phyloP scores from a whole-genome alignment of 129 eudicot genomes.

The Centella asiatica region DNA sequence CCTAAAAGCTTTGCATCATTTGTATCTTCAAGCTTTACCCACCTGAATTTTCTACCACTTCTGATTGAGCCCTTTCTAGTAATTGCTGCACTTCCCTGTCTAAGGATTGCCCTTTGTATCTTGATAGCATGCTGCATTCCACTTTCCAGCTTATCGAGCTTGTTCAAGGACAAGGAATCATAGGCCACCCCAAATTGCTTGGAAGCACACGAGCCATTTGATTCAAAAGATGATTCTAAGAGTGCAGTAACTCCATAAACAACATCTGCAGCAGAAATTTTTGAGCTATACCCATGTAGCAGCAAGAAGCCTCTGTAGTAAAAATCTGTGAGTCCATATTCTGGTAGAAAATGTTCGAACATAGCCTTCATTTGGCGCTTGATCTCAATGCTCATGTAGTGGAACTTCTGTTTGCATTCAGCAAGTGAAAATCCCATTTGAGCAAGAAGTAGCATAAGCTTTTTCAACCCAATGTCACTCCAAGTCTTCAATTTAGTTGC shows the following conservation, averaged over 20 bases:
- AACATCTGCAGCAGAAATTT: constrained; percentile 93
- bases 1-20: constrained; percentile 68
- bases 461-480: constrained; percentile 88
- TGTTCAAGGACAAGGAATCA: constrained; percentile 74
- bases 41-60: constrained; percentile 87
- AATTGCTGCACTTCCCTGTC: constrained; percentile 91
- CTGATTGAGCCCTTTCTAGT: constrained; percentile 74
- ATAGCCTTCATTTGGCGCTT: constrained; percentile 77
- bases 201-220: constrained; percentile 61
- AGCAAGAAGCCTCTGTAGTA: constrained; percentile 86
- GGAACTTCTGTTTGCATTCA: constrained; percentile 84
- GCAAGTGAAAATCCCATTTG: constrained; percentile 95
- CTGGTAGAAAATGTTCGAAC: constrained; percentile 81
- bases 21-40: constrained; percentile 95
- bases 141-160: constrained; percentile 61
- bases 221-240: constrained; percentile 61
- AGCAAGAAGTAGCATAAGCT: constrained; percentile 82
- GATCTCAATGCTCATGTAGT: constrained; percentile 76
- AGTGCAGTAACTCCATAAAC: constrained; percentile 68
- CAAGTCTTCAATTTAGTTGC: constrained; percentile 95
- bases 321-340: constrained; percentile 86
- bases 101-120: constrained; percentile 73
- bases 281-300: constrained; percentile 74
- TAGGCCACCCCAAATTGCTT: constrained; percentile 80
- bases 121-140: constrained; percentile 97